Percentiles rank a stretch among this genome's conserved stretches.
These are phyloP conservation scores for Axilococcus clingmanii DNA, from an alignment of 139 green algal genomes.

Conservation along the genomic window DNA sequence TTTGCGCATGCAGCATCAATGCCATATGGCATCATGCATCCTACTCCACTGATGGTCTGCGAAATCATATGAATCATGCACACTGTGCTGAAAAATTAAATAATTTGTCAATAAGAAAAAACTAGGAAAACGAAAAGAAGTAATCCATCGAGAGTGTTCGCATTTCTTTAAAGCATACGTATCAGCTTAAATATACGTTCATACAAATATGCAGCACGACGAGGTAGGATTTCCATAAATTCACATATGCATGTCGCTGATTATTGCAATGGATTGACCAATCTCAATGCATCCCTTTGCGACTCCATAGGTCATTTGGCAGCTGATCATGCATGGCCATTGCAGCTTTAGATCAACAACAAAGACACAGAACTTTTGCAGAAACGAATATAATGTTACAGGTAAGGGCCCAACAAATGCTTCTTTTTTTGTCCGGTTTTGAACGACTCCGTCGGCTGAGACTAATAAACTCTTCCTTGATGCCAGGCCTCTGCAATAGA, in stretches of 20 bases:
- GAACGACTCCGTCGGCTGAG: constrained; percentile 70
- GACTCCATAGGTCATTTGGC: constrained; percentile 42
- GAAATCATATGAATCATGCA: too few species aligned
- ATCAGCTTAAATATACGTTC: too few species aligned
- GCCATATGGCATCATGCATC: too few species aligned
- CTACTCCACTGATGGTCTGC: too few species aligned
- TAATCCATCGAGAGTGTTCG: too few species aligned
- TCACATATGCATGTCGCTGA: constrained; percentile 6
- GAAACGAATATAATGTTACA: constrained; percentile 98
- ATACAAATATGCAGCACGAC: constrained; percentile 28
- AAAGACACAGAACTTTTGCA: constrained; percentile 90
- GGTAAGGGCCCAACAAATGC: constrained; percentile 22
- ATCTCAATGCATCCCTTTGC: too few species aligned
- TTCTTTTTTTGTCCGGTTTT: constrained; percentile 77
- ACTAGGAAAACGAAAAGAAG: too few species aligned
- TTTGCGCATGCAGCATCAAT: too few species aligned
- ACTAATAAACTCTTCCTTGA: neutral
- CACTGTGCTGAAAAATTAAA: too few species aligned
- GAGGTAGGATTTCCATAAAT: constrained; percentile 12
- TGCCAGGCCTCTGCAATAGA: constrained; percentile 83
- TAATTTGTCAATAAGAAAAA: too few species aligned
- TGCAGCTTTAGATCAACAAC: constrained; percentile 93
- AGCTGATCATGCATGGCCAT: constrained; percentile 93
- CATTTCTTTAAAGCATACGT: too few species aligned
- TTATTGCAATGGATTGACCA: neutral